Base-by-base conservation (phyloP, 108 stramenopile species). In the Stephanodiscus triporus region DNA sequence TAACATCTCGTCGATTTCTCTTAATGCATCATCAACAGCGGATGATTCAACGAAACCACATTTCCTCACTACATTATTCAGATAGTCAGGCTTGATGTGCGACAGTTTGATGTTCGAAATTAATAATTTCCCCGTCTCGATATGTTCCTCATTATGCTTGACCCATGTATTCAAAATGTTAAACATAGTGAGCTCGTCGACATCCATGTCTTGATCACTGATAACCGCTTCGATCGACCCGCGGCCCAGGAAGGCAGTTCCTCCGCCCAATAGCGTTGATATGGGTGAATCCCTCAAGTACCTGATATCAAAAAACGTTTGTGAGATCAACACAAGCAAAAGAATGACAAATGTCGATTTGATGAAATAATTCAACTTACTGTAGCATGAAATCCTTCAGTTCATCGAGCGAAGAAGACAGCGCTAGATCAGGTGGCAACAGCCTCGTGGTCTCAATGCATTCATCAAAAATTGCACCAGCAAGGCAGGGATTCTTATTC, bases 391-490 rank as follows among this genome's bases (percentile, higher is more conserved):
- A 54, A 24, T 24, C 53, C 9, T 54, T 54, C 26, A 54, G 26
- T 54, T 54, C 53, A 54, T 54, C 53, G 26, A 0, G 23, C 53
- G 23, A 54, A 54, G 53, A 54, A 54, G 53, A 14, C 53, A 13
- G 23, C 9, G 26, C 26, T 9, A 27, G 26, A 24, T 27, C 0
- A 9, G 53, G 20, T 23, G 9, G 26, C 53, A 54, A 22, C 24
- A 24, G 53, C 53, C 26, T 54, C 26, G 53, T 55, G 9, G 50
- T 58, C 57, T 26, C 63, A 16, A 9, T 65, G 16, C 63, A 43
- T 40, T 74, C 73, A 65, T 74, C 73, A 58, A 74, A 74, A 23
- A 45, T 54, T 6, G 56, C 73, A 55, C 63, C 66, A 14, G 32
- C 53, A 22, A 66, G 27, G 14, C 32, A 27, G 9, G 55, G 24